Base-by-base conservation (phyloP, 1,139 yeast species). In the Pneumocystis wakefieldiae region DNA sequence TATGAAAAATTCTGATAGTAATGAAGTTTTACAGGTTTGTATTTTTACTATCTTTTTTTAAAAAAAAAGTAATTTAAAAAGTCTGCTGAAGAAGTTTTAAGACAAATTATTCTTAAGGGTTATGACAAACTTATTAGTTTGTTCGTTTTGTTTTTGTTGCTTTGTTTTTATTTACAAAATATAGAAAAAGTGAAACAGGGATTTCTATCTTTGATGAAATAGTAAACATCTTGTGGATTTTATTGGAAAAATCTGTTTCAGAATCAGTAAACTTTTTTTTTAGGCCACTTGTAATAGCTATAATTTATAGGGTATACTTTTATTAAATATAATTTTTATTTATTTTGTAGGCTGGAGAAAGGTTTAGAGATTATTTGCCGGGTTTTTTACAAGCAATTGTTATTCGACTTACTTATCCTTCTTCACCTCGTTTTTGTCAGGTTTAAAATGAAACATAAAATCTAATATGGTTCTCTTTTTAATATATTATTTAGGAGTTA, bases 181-280 rank as follows among this genome's bases (percentile, higher is more conserved):
- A 1, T 39, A 37, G 41, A 29, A 57, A 39, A 39, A 24, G 28
- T 29, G 59, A 37, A 29, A 57, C 62, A 48, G 64, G 61, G 10
- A 59, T 59, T 12, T 48, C 59, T 28, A 60, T 61, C 17, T 39
- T 41, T 37, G 62, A 61, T 41, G 61, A 62, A 59, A 63, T 59
- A 28, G 12, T 57, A 8, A 63, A 59, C 7, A 59, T 65, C 24
- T 19, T 64, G 36, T 42, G 41, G 2, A 62, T 60, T 38, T 62
- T 61, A 48, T 59, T 64, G 39, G 57, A 60, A 42, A 28, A 58
- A 6, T 58, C 62, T 17, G 60, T 61, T 48, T 60, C 62, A 32
- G 63, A 64, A 17, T 61, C 66, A 19, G 60, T 62, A 41, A 60
- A 59, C 38, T 62, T 65, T 39, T 61, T 62, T 15, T 59, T 63